Conservation (phyloP, 352 stramenopile species). For the Pythium insidiosum region DNA sequence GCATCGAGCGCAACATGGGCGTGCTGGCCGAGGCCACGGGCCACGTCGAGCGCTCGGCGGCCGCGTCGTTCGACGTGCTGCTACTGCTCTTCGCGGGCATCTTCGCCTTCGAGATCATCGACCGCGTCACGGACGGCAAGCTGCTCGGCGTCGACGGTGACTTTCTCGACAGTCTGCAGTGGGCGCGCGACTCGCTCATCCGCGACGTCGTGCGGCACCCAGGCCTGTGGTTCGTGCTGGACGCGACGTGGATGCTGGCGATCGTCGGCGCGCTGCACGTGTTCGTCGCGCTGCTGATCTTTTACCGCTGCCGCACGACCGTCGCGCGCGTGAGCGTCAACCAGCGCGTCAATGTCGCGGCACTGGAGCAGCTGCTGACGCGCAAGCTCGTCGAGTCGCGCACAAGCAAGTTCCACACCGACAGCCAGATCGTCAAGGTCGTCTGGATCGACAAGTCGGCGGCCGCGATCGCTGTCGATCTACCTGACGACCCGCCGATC, state of each 20-base stretch:
- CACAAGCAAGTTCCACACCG: slow-evolving; percentile 54
- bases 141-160: slow-evolving; percentile 64
- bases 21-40: slow-evolving; percentile 46
- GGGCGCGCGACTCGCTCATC: slow-evolving; percentile 39
- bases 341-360: slow-evolving; percentile 37
- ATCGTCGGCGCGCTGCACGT: slow-evolving; percentile 25
- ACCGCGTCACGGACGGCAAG: slow-evolving; percentile 92
- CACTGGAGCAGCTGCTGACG: slow-evolving; percentile 43
- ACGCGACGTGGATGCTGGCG: slow-evolving; percentile 35
- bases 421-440: slow-evolving; percentile 84
- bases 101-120: slow-evolving; percentile 92
- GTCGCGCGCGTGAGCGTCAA: slow-evolving; percentile 32
- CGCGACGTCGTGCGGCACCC: slow-evolving; percentile 29
- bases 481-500: slow-evolving; percentile 3
- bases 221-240: slow-evolving; percentile 40
- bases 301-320: slow-evolving; percentile 27
- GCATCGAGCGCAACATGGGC: slow-evolving; percentile 52
- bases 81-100: slow-evolving; percentile 89
- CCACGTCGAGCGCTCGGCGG: slow-evolving; percentile 59
- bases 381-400: slow-evolving; percentile 68
- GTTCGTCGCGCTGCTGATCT: slow-evolving; percentile 29
- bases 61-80: slow-evolving; percentile 80
- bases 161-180: slow-evolving; percentile 30
- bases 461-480: no score
- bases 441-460: slow-evolving; percentile 79